Conservation (phyloP, 768 basidiomycete genomes). For the Termitomyces sp. region DNA sequence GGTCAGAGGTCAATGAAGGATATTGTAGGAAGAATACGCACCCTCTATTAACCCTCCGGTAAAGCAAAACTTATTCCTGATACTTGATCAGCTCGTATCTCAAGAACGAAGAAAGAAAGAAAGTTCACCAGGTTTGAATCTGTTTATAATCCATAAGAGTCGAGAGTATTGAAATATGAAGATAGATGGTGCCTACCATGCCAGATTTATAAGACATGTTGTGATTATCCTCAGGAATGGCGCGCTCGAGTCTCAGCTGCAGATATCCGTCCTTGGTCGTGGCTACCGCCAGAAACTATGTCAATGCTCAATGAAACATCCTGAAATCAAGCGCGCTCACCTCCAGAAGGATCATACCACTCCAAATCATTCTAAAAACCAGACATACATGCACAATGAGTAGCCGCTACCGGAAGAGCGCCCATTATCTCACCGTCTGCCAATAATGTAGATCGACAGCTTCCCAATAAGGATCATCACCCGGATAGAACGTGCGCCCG, state of each 20-base stretch:
- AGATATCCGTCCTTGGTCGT: constrained; percentile 69
- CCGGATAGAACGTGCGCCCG: constrained; percentile 66
- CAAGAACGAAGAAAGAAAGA: not conserved
- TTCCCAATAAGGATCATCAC: constrained; percentile 62
- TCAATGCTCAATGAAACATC: not conserved
- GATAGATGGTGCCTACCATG: constrained; percentile 32
- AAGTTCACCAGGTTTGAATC: not conserved
- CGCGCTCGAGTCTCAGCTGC: constrained; percentile 58
- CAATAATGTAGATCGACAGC: constrained; percentile 66
- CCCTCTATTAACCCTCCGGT: constrained; percentile 68
- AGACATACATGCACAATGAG: not conserved
- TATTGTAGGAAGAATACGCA: constrained; percentile 13
- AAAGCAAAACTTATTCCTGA: constrained; percentile 65
- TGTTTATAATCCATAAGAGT: constrained; percentile 21
- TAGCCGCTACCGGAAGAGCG: not conserved
- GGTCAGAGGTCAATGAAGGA: not conserved
- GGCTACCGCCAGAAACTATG: constrained; percentile 19
- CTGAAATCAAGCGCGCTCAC: constrained; percentile 12
- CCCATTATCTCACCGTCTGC: constrained; percentile 38
- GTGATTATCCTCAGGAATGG: constrained; percentile 43
- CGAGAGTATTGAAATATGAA: not conserved
- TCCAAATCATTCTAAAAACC: constrained; percentile 51
- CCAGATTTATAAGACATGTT: constrained; percentile 61
- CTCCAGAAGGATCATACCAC: constrained; percentile 68
- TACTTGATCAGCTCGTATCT: not conserved